Evolutionary conservation across 768 basidiomycete species (phyloP), one percentile per base, ranked within the genome.

Genomic region (Rhodotorula kratochvilovae): DNA sequence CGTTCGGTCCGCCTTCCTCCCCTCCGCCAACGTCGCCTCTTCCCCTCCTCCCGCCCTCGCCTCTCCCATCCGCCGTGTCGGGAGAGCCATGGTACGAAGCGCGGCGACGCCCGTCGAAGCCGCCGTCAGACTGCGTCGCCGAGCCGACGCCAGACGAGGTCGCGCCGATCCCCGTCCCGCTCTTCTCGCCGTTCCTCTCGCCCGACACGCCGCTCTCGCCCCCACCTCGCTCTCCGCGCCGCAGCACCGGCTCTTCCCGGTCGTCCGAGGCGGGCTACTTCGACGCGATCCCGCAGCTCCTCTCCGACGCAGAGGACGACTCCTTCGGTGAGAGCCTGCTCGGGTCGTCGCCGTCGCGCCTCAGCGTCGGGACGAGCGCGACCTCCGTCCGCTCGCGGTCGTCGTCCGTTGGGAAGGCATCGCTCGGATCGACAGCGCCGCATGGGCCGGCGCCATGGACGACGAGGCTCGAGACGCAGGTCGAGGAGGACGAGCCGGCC

Each of bases 71-170:
- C 3, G 39, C 23, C 10, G 21, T 17, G 33, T 10, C 15, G 12
- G 17, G n/a, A 27, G 25, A 50, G 12, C 29, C 42, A 23, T 19
- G 23, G 25, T 33, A 33, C 23, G 45, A 46, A 23, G 48, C 48
- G 8, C 27, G 8, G 21, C 36, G 25, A 23, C 33, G 25, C 7
- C 10, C 35, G 31, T 29, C 48, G 1, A 61, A 61, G 61, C 46
- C 61, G 19, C 46, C 31, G 4, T 61, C 61, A 0, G 61, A 61
- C 46, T 11, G 7, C 31, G 61, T 61, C 35, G 61, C 46, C 46
- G 61, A 61, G 35, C 61, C 61, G 3, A 35, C 61, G 31, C 61
- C 61, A 1, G 61, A 61, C 33, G 61, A 61, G 33, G 61, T 61
- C 5, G 17, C 61, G 31, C 61, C 61, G 31, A 2, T 46, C 2